phyloP scores from a whole-genome alignment of 176 grass and related monocot species.

The Zea luxurians region DNA sequence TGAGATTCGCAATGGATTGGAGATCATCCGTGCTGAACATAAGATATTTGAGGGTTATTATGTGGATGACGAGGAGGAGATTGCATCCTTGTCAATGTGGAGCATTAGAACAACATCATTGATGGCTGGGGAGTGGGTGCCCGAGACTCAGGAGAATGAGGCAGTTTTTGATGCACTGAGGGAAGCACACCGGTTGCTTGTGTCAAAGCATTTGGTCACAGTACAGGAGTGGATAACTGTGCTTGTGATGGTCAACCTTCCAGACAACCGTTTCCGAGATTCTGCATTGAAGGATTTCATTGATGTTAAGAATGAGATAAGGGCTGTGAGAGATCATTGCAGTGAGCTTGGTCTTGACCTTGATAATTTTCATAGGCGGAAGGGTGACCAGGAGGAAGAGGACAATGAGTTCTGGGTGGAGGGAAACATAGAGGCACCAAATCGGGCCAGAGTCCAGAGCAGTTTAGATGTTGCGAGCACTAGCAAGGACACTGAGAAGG shows the following conservation, averaged over 20 bases:
- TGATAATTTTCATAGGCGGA: slow-evolving; percentile 44
- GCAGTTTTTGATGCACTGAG: slow-evolving; percentile 75
- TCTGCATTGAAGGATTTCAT: slow-evolving; percentile 79
- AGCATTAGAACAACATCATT: slow-evolving; percentile 64
- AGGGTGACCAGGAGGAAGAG: slow-evolving; percentile 52
- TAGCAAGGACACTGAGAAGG: slow-evolving; percentile 41
- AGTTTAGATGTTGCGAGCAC: slow-evolving; percentile 38
- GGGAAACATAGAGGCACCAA: slow-evolving; percentile 71
- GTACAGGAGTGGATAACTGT: slow-evolving; percentile 88
- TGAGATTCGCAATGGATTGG: slow-evolving; percentile 65
- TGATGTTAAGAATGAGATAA: slow-evolving; percentile 87
- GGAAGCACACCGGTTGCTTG: slow-evolving; percentile 70
- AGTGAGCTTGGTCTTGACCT: slow-evolving; percentile 59
- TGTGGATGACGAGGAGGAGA: slow-evolving; percentile 48
- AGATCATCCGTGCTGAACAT: slow-evolving; percentile 59
- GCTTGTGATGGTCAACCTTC: slow-evolving; percentile 77
- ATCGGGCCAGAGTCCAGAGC: slow-evolving; percentile 33
- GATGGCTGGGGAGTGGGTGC: slow-evolving; percentile 55
- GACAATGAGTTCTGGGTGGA: slow-evolving; percentile 81
- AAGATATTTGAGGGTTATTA: slow-evolving; percentile 58
- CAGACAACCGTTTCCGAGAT: slow-evolving; percentile 75
- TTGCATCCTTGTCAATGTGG: slow-evolving; percentile 61
- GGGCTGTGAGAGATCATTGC: slow-evolving; percentile 55
- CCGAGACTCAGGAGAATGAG: slow-evolving; percentile 68
- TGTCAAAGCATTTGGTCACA: slow-evolving; percentile 80